Evolutionary conservation across 805 yeast species (phyloP).

Genomic region (Schwanniomyces occidentalis): DNA sequence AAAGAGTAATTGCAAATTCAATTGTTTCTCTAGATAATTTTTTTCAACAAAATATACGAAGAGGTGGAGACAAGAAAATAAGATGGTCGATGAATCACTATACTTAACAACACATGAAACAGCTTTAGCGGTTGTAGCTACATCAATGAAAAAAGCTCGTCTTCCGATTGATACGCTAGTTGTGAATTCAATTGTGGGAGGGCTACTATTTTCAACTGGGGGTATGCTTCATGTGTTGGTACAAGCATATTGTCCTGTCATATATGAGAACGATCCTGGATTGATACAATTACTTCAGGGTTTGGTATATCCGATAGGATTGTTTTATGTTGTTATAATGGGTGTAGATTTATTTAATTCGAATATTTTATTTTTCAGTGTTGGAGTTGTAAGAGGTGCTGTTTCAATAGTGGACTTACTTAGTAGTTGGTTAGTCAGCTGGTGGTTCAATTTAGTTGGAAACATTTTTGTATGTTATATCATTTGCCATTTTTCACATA

Average conservation of each 20-base stretch:
- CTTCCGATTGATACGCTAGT: conserved; percentile 58
- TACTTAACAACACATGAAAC: conserved; percentile 79
- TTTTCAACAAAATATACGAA: too few relatives aligned
- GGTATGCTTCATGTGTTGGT: conserved; percentile 66
- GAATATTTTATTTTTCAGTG: conserved; percentile 68
- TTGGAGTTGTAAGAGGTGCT: conserved; percentile 69
- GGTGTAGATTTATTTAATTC: conserved; percentile 80
- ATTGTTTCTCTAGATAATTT: too few relatives aligned
- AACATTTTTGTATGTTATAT: conserved; percentile 67
- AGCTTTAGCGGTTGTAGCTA: conserved; percentile 81
- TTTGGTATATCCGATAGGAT: conserved; percentile 63
- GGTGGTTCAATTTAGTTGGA: conserved; percentile 64
- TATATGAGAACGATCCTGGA: conserved; percentile 49
- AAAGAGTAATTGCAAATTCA: too few relatives aligned
- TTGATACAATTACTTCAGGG: conserved; percentile 59
- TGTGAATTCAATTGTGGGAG: conserved; percentile 69
- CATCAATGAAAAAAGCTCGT: conserved; percentile 80
- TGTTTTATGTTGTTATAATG: conserved; percentile 71
- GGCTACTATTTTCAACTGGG: conserved; percentile 66
- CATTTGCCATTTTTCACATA: conserved; percentile 56
- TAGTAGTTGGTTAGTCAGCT: conserved; percentile 67
- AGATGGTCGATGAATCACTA: conserved; percentile 29
- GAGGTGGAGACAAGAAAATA: too few relatives aligned
- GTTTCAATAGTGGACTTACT: conserved; percentile 62
- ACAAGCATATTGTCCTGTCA: conserved; percentile 50